Percentiles rank a stretch among this genome's conserved stretches.
phyloP scores from a whole-genome alignment of 805 yeast species.

The Metschnikowia anglica region DNA sequence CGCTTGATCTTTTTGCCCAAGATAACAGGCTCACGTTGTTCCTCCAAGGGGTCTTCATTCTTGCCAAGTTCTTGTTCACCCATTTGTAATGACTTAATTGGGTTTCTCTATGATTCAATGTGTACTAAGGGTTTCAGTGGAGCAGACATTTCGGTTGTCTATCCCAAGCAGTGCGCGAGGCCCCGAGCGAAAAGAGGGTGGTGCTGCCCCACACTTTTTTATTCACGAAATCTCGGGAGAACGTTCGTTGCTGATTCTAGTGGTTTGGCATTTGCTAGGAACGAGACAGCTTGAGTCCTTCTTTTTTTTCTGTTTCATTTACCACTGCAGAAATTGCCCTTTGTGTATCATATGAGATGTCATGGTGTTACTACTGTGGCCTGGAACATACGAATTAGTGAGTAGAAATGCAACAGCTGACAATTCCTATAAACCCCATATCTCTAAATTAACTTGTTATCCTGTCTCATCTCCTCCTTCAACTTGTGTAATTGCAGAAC shows the following conservation, averaged over 20 bases:
- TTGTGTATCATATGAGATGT: no score
- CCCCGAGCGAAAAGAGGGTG: not conserved
- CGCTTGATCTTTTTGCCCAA: constrained; percentile 28
- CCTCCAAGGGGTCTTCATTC: not conserved
- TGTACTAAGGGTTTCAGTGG: not conserved
- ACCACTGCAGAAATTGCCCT: no score
- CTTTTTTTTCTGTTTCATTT: no score
- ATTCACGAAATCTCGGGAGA: not conserved
- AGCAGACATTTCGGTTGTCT: not conserved
- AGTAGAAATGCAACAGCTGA: not conserved
- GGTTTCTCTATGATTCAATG: not conserved
- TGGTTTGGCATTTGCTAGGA: no score
- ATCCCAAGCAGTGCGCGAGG: not conserved
- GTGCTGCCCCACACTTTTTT: not conserved
- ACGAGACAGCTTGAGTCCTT: no score
- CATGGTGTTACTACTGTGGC: not conserved
- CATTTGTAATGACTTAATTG: no score
- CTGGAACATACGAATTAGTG: not conserved
- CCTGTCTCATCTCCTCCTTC: constrained; percentile 72
- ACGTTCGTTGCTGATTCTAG: no score
- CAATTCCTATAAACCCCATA: not conserved
- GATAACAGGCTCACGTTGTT: constrained; percentile 10
- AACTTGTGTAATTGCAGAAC: constrained; percentile 64
- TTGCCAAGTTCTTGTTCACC: not conserved
- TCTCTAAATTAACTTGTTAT: constrained; percentile 45